Evolutionary conservation across 352 stramenopile species (phyloP).

Genomic region (Phytophthora hybrid): DNA sequence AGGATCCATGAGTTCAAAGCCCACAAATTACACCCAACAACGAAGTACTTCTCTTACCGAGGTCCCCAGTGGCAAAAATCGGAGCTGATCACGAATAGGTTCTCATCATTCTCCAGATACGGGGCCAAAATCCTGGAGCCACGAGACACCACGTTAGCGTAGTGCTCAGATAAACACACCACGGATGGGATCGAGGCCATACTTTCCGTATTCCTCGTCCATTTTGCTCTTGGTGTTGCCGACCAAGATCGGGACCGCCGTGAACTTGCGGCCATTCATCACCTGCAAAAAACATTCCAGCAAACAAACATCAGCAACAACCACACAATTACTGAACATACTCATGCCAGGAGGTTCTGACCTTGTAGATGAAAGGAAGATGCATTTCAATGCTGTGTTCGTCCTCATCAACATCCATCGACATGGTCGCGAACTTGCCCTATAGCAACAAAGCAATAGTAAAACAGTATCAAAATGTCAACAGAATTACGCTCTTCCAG

Average conservation of each 20-base stretch:
- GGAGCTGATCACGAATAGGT: conserved; percentile 96
- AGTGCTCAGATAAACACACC: not conserved
- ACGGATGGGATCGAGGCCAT: conserved; percentile 1
- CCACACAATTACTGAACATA: not conserved
- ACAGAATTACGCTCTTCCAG: not conserved
- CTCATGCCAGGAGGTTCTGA: conserved; percentile 13
- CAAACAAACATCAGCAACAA: not conserved
- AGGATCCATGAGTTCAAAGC: not conserved
- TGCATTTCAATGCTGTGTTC: conserved; percentile 99
- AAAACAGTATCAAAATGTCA: too few relatives aligned
- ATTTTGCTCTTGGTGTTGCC: conserved; percentile 88
- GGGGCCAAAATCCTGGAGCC: conserved; percentile 85
- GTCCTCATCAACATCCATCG: conserved; percentile 92
- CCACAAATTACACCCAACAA: not conserved
- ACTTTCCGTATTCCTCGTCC: conserved; percentile 91
- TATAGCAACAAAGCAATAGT: conserved; percentile 15
- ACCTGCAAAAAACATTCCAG: conserved; percentile 36
- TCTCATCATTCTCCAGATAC: conserved; percentile 92
- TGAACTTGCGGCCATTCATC: conserved; percentile 83
- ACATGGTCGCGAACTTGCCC: conserved; percentile 84
- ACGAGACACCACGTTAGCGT: not conserved
- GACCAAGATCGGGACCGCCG: conserved; percentile 96
- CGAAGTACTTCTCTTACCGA: conserved; percentile 43
- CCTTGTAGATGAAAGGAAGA: conserved; percentile 94
- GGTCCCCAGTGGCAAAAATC: conserved; percentile 98